Conservation (phyloP, 805 yeast species). For the Ogataea dorogensis region DNA sequence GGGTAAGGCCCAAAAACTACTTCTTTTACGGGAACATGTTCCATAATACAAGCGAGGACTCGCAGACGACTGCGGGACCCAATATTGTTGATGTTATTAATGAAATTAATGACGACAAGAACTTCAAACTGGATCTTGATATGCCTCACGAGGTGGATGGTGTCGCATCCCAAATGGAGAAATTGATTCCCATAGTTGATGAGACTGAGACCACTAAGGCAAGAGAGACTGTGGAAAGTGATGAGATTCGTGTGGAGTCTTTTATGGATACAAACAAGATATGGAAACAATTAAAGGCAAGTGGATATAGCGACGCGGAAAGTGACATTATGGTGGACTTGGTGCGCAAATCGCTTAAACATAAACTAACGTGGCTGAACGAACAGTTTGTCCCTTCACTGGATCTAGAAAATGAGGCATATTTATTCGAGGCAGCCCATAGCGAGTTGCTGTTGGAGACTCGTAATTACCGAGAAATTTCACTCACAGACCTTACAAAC, state of each 20-base stretch:
- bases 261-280: conserved; percentile 65
- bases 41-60: conserved; percentile 10
- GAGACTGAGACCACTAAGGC: conserved; percentile 2
- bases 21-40: conserved; percentile 15
- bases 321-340: conserved; percentile 56
- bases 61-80: conserved; percentile 20
- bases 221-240: conserved; percentile 6
- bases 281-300: conserved; percentile 46
- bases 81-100: conserved; percentile 30
- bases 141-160: conserved; percentile 9
- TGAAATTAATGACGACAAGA: conserved; percentile 30
- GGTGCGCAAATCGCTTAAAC: conserved; percentile 35
- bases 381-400: conserved; percentile 50
- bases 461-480: conserved; percentile 65
- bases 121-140: conserved; percentile 16
- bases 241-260: conserved; percentile 30
- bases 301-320: conserved; percentile 64
- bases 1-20: conserved; percentile 13
- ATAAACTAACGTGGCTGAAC: conserved; percentile 45
- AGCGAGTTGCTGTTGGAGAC: conserved; percentile 82
- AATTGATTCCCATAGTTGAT: conserved; percentile 12
- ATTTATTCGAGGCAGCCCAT: conserved; percentile 88
- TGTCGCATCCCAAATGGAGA: conserved; percentile 14
- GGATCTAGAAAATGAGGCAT: conserved; percentile 84
- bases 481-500: conserved; percentile 63